Percentiles rank a stretch among this genome's conserved stretches.
phyloP scores from a whole-genome alignment of 2,329 filamentous ascomycete species.

The Aspergillus ruber region DNA sequence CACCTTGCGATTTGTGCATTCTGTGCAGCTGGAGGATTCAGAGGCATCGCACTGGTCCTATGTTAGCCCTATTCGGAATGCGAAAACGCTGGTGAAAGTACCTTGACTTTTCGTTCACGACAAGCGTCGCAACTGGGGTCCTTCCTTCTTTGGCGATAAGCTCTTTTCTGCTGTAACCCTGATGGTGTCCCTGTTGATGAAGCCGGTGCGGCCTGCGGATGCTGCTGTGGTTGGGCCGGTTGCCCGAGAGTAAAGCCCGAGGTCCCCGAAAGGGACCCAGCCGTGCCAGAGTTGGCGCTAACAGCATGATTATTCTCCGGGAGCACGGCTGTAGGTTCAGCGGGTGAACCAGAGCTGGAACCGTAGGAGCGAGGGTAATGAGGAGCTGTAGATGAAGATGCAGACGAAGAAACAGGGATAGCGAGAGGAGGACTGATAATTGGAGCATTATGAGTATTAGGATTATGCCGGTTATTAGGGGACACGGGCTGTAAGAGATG shows the following conservation, averaged over 20 bases:
- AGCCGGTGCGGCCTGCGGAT: slow-evolving; percentile 23
- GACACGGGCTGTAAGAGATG: neutral
- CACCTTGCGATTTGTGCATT: slow-evolving; percentile 92
- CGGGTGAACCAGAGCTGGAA: slow-evolving; percentile 33
- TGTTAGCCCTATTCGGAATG: slow-evolving; percentile 3
- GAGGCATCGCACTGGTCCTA: slow-evolving; percentile 74
- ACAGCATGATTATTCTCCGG: slow-evolving; percentile 21
- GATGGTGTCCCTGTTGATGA: neutral
- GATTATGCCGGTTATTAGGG: neutral
- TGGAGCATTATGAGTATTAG: neutral
- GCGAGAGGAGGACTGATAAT: neutral
- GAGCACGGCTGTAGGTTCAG: slow-evolving; percentile 28
- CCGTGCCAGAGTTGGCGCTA: slow-evolving; percentile 12
- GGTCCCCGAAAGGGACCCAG: slow-evolving; percentile 37
- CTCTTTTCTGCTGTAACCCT: slow-evolving; percentile 67
- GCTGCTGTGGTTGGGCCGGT: slow-evolving; percentile 51
- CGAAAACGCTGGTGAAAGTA: slow-evolving; percentile 17
- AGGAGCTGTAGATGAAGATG: slow-evolving; percentile 24
- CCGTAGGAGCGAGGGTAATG: slow-evolving; percentile 36
- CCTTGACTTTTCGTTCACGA: slow-evolving; percentile 69
- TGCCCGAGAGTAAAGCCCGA: slow-evolving; percentile 31
- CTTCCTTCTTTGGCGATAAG: slow-evolving; percentile 89
- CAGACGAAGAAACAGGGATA: slow-evolving; percentile 26
- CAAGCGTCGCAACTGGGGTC: slow-evolving; percentile 98
- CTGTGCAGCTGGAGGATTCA: slow-evolving; percentile 90